Conservation (phyloP, 345 rosid species). For the Rhizophora apiculata region DNA sequence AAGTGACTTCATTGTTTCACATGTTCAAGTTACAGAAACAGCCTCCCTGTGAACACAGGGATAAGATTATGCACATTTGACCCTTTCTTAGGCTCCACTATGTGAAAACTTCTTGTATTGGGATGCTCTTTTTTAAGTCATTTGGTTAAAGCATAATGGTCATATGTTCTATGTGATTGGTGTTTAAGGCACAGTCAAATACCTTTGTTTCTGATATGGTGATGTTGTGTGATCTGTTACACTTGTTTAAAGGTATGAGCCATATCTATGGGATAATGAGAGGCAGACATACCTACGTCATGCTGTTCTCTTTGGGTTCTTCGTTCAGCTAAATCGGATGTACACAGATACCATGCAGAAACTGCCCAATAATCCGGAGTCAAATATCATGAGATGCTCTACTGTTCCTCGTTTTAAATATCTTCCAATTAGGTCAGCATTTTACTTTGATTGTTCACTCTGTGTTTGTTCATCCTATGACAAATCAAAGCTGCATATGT, state of each 20-base stretch:
- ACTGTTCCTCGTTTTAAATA: slow-evolving; percentile 92
- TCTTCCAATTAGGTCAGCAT: slow-evolving; percentile 82
- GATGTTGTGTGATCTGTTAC: slow-evolving; percentile 6
- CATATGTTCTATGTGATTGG: not conserved
- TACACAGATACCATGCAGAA: slow-evolving; percentile 83
- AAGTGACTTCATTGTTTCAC: too few species aligned
- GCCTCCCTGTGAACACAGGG: too few species aligned
- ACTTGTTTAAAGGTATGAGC: slow-evolving; percentile 63
- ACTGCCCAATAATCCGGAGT: slow-evolving; percentile 82
- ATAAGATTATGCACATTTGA: too few species aligned
- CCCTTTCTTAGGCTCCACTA: too few species aligned
- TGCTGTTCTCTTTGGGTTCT: slow-evolving; percentile 97
- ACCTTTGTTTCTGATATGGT: not conserved
- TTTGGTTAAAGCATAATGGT: not conserved
- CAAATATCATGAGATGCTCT: slow-evolving; percentile 94
- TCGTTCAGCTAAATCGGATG: slow-evolving; percentile 93
- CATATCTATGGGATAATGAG: slow-evolving; percentile 93
- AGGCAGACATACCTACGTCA: slow-evolving; percentile 82
- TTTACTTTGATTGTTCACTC: not conserved
- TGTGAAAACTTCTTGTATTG: too few species aligned
- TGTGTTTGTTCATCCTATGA: not conserved
- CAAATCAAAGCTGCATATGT: not conserved
- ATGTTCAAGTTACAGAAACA: too few species aligned
- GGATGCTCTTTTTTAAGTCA: too few species aligned
- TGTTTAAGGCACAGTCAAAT: not conserved